phyloP scores from a whole-genome alignment of 768 basidiomycete species.

The Udeniomyces megalosporus region DNA sequence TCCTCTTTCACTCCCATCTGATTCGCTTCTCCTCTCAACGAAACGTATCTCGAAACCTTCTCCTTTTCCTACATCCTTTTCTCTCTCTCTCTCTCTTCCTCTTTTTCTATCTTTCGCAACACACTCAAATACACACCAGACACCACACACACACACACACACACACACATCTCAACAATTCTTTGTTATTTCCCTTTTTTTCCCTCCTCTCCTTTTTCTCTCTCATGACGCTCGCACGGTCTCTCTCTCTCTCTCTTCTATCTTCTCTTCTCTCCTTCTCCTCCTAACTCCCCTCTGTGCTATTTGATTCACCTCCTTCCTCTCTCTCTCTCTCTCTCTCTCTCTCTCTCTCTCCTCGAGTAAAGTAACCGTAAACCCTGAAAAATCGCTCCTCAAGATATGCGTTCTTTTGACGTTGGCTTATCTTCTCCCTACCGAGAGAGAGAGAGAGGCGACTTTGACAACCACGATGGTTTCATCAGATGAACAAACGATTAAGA shows the following conservation, averaged over 20 bases:
- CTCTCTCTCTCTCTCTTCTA: neutral
- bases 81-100: neutral
- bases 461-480: neutral
- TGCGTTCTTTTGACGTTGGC: neutral
- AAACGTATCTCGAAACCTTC: neutral
- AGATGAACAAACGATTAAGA: neutral
- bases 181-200: neutral
- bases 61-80: neutral
- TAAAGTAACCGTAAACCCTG: no score
- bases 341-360: neutral
- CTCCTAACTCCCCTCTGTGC: neutral
- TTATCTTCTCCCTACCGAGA: neutral
- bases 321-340: neutral
- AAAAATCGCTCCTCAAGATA: no score
- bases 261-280: neutral
- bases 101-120: neutral
- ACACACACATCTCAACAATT: no score
- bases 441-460: neutral
- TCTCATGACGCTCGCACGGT: neutral
- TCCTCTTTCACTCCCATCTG: neutral
- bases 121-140: no score
- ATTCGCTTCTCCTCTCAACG: neutral
- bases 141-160: no score
- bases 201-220: neutral
- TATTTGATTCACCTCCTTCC: neutral